Evolutionary conservation across 225 moss, liverwort and hornwort species (phyloP), one percentile per base, ranked within the genome.

Genomic region (Physcomitrellopsis africana): DNA sequence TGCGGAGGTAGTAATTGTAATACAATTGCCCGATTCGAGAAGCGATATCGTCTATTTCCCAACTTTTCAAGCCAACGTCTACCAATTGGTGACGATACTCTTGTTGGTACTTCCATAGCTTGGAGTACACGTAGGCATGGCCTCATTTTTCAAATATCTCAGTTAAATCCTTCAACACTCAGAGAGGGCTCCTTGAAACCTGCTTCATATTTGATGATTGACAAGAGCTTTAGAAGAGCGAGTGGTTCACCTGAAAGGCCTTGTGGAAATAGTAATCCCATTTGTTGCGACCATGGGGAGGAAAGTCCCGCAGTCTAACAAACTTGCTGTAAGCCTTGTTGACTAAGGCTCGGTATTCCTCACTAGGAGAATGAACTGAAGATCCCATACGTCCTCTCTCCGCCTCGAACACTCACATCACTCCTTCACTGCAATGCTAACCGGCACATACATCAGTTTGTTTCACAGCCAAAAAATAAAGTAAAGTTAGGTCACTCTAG

Each of bases 1-100:
- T 96, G 47, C 94, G 92, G 48, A 92, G 84, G 67, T 94, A 96
- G 62, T 94, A 96, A 77, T 94, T 94, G 85, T 96, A 92, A 69
- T 96, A 96, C 42, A 96, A 78, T 84, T 96, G 94, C 22, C 96
- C 94, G 72, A 94, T 96, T 63, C 96, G 87, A 32, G 94, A 96
- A 23, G 96, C 96, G 59, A 96, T 96, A 83, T 96, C 94, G 51
- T 94, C 96, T 51, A 96, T 92, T 80, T 96, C 96, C 96, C 96
- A 96, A 16, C 96, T 89, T 77, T 94, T 92, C 42, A 96, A 77
- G n/a, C 94, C 94, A 52, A 88, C 89, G 53, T 94, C 92, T 68
- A 94, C 84, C 70, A 96, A 73, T 74, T 91, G 91, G 12, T 90
- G 92, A 52, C 96, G 94, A 81, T 96, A 86, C 84, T 96, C 96